Evolutionary conservation across 2,329 filamentous ascomycete species (phyloP), one percentile per base, ranked within the genome.

Genomic region (Ceratocystis destructans): DNA sequence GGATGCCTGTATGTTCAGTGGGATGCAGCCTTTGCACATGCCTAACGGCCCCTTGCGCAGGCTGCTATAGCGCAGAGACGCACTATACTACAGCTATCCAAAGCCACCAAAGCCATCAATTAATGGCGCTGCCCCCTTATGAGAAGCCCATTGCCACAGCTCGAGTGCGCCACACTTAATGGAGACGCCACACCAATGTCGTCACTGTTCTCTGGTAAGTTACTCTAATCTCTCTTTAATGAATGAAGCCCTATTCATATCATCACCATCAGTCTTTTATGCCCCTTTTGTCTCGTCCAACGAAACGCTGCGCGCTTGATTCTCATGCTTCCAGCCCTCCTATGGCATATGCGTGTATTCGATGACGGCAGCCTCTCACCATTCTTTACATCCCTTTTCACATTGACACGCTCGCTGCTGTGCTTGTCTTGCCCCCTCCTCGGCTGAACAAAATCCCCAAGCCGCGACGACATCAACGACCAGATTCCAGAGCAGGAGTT

Each of bases 171-270:
- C 22, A 63, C 61, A 20, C 44, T 28, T 28, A 48, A 17, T 2
- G 3, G 7, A 22, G n/a, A 17, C 61, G 61, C 61, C 61, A 50
- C 61, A 63, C 17, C 20, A 48, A 48, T 63, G 61, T 63, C 61
- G 61, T 63, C 61, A 63, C 61, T 50, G 28, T 44, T 15, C 12
- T 22, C 22, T 25, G 22, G 22, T 25, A 25, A 25, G 22, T 25
- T 25, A 7, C 46, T 20, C 48, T 53, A 20, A 53, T 12, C 25
- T n/a, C 25, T 57, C 28, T n/a, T n/a, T n/a, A n/a, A 15, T 10
- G 15, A 15, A 31, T 5, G 5, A 15, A 2, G 25, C n/a, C 25
- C n/a, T 31, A 25, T 33, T n/a, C 55, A 2, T 12, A 31, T n/a
- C 55, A 59, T 59, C 55, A 37, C 8, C 17, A 37, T n/a, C 17